phyloP scores from a whole-genome alignment of 305 asterid species.

The Rubia peregrina region DNA sequence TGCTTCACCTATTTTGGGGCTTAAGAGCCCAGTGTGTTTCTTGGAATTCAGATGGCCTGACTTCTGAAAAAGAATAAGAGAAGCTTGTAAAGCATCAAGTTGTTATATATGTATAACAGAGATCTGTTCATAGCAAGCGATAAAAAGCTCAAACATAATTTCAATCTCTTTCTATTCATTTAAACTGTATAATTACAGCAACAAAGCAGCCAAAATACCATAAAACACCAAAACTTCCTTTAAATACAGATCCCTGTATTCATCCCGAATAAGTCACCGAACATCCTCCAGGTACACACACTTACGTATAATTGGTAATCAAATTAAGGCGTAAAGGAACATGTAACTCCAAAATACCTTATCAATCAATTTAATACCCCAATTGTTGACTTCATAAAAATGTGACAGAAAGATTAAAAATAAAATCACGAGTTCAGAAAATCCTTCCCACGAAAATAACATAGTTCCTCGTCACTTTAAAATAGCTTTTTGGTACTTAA shows the following conservation, averaged over 20 bases:
- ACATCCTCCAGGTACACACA: background rate
- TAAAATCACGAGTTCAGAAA: background rate
- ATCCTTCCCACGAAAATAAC: background rate
- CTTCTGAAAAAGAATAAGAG: constrained; percentile 35
- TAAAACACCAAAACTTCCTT: background rate
- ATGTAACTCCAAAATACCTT: background rate
- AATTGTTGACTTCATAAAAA: background rate
- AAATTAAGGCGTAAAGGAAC: background rate
- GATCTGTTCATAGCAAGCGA: background rate
- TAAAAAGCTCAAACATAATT: background rate
- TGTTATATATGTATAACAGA: background rate
- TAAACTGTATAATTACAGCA: background rate
- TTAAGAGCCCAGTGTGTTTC: constrained; percentile 37
- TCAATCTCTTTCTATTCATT: background rate
- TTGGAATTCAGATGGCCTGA: constrained; percentile 39
- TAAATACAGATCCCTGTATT: background rate
- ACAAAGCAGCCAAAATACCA: background rate
- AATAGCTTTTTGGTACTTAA: background rate
- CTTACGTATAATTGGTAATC: background rate
- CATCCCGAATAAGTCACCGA: background rate
- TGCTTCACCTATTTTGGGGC: constrained; percentile 33
- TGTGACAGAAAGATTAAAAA: background rate
- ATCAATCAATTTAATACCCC: background rate
- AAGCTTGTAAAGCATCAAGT: constrained; percentile 3
- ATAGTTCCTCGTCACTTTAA: background rate